Evolutionary conservation across 2,329 filamentous ascomycete genomes (phyloP), one percentile per base, ranked within the genome.

Genomic region (Pleomassaria siparia): DNA sequence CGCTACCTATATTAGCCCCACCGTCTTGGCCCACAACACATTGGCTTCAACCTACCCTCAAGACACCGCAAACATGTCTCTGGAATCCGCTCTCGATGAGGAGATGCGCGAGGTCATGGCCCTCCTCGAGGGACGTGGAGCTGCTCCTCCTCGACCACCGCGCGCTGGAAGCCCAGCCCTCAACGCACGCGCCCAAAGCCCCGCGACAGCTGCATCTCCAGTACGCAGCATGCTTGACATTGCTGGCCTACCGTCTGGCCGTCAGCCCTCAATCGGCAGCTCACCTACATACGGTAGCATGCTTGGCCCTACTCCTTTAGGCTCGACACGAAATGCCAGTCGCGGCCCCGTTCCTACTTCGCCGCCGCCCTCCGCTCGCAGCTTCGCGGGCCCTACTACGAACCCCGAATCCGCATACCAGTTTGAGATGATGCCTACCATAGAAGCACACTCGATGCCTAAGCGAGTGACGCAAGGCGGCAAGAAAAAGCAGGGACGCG

Each of bases 41-140:
- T 7, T 8, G 5, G 18, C 13, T 9, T 7, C 37, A 29, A n/a
- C 15, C 15, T 24, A 4, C 37, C 37, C 3, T n/a, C n/a, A 4
- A 40, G 11, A 40, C 51, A 47, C 51, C 26, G 46, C 53, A 42
- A 57, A 44, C 16, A 89, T 89, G 85, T 90, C 87, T 63, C 82
- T 91, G 63, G 88, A 90, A 72, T 82, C 86, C 40, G 82, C 85
- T 56, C 77, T 91, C 54, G 88, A 91, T 65, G 85, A 90, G 75
- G 88, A 92, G 76, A 81, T 87, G 52, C 78, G 79, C 53, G 87
- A 89, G 72, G 84, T 91, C 30, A 76, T 90, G 56, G 84, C 83
- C 40, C 74, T 89, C 51, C 76, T 90, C 33, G 84, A 87, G 67
- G 79, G 78, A 36, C 74, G 72, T 28, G 55, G 53, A 22, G 33